Conservation (phyloP, 2,329 filamentous ascomycete genomes). For the Lachnum nothofagi region DNA sequence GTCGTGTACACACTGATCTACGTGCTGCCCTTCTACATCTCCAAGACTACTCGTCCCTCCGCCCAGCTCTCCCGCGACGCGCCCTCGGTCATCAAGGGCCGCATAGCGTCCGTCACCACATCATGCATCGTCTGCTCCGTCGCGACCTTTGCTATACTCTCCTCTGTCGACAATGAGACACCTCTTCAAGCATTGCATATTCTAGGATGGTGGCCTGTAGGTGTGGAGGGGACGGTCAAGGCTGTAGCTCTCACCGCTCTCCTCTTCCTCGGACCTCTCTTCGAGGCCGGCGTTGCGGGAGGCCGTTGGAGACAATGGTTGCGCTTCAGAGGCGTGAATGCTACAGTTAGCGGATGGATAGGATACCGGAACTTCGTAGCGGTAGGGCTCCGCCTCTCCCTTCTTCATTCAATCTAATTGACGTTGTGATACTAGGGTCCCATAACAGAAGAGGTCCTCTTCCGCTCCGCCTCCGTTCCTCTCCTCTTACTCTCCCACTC, state of each 20-base stretch:
- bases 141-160: conserved; percentile 62
- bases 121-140: conserved; percentile 67
- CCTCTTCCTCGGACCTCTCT: conserved; percentile 80
- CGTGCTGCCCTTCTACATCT: conserved; percentile 86
- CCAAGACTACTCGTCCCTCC: conserved; percentile 71
- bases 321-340: conserved; percentile 48
- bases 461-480: conserved; percentile 80
- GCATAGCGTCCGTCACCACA: conserved; percentile 72
- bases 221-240: conserved; percentile 57
- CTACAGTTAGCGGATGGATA: conserved; percentile 66
- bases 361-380: conserved; percentile 83
- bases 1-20: conserved; percentile 82
- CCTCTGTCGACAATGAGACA: conserved; percentile 44
- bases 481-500: conserved; percentile 68
- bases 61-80: conserved; percentile 76
- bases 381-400: conserved; percentile 45
- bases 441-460: conserved; percentile 87
- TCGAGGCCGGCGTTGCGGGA: conserved; percentile 70
- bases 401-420: conserved; percentile 1
- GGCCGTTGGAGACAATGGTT: conserved; percentile 64
- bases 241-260: conserved; percentile 67
- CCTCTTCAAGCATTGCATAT: conserved; percentile 56
- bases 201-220: conserved; percentile 77
- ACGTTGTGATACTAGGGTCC: conserved; percentile 53
- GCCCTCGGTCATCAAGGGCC: conserved; percentile 80